Base-by-base conservation (phyloP, 257 asterid species). In the Solanum paucissectum region DNA sequence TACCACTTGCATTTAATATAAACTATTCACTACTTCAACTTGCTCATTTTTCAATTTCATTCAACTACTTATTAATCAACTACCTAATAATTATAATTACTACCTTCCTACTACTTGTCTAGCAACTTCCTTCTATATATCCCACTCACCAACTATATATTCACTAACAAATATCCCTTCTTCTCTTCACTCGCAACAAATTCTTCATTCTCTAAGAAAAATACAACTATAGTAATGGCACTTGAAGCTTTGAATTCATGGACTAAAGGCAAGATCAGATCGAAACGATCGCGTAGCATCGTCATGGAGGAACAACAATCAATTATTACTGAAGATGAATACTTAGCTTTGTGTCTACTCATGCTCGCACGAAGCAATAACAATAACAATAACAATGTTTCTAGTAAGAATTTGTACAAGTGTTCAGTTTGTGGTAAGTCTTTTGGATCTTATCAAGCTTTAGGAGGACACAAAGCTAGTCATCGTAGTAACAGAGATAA, bases 311-410 rank as follows among this genome's bases (percentile, higher is more conserved):
- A 85, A 5, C 82, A 90, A 12, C 89, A 20, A 34, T 12, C 49
- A 73, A 73, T 20, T 2, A 73, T 90, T 18, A 87, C 92, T 0
- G 94, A 92, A 44, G 95, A 93, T 42, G 98, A 94, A 85, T 93
- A 94, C 77, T 73, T 94, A 14, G 98, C 98, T n/a, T 88, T 92
- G 23, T 94, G 96, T 84, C 92, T 93, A 0, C 88, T 94, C 49
- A 94, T 93, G 96, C 93, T 94, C 4, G 98, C 96, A 25, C 96
- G 89, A 4, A 87, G 89, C 44, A 87, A 88, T 8, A 36, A 36
- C 11, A 42, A 5, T 21, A 20, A 20, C 14, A 68, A 27, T 12
- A 74, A 25, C n/a, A 74, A 5, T 12, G 42, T 38, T 33, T 4
- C 42, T 34, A 8, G 12, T 1, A 89, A 91, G 58, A 88, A 90